A percentile compares a stretch with the other conserved stretches of the same genome.
Evolutionary conservation across 345 rosid species (phyloP).

Genomic region (Lepidium africanum): DNA sequence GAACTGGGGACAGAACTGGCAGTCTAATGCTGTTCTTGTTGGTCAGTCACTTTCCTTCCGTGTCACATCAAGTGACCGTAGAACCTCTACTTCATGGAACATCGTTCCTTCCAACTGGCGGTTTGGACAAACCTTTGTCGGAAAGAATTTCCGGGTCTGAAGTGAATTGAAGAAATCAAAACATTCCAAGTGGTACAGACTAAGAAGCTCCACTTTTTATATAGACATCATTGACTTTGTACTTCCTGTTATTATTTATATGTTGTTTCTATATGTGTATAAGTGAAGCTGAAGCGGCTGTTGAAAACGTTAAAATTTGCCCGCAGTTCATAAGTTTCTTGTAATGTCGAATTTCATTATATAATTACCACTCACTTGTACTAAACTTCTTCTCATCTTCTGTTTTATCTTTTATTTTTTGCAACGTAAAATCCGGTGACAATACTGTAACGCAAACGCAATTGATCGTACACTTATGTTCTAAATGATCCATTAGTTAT

Average conservation of each 20-base stretch:
- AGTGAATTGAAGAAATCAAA: background rate
- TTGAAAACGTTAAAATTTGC: slow-evolving; percentile 5
- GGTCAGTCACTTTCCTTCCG: slow-evolving; percentile 66
- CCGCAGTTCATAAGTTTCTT: slow-evolving; percentile 3
- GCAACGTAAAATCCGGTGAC: background rate
- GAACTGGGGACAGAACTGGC: slow-evolving; percentile 44
- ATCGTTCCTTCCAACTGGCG: slow-evolving; percentile 57
- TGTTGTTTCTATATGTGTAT: background rate
- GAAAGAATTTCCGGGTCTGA: slow-evolving; percentile 58
- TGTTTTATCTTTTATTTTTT: background rate
- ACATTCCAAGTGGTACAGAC: background rate
- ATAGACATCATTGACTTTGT: background rate
- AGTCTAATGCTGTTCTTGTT: slow-evolving; percentile 25
- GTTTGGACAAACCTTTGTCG: slow-evolving; percentile 65
- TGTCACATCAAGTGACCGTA: slow-evolving; percentile 56
- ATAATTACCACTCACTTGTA: background rate
- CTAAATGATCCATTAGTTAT: too few relatives aligned
- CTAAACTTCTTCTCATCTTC: background rate
- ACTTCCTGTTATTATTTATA: background rate
- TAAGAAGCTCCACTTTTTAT: background rate
- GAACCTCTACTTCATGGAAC: slow-evolving; percentile 66
- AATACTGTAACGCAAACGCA: background rate
- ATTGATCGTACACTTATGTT: background rate
- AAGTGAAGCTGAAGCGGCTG: slow-evolving; percentile 10
- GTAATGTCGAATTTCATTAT: background rate